Conservation (phyloP, 1,284 basidiomycete genomes). For the Ganoderma lingzhi region DNA sequence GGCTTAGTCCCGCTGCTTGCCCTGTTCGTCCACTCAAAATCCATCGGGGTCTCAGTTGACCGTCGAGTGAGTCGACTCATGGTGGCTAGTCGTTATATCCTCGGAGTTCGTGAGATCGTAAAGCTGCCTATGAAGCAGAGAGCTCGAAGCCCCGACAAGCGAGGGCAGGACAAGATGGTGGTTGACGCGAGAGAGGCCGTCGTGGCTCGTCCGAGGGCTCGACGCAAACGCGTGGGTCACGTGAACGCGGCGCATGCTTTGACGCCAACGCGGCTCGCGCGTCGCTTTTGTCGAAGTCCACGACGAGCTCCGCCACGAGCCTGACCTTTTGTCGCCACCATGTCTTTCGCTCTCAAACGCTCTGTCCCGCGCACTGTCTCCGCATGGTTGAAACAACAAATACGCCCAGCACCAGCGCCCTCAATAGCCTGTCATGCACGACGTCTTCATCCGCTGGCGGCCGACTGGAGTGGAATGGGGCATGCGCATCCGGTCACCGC, state of each 20-base stretch:
- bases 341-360: conserved; percentile 27
- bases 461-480: conserved; percentile 24
- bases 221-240: conserved; percentile 40
- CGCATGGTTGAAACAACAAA: neutral
- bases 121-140: neutral
- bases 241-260: conserved; percentile 36
- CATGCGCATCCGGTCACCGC: conserved; percentile 30
- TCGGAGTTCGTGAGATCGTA: neutral
- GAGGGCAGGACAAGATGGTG: conserved; percentile 19
- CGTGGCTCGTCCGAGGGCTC: conserved; percentile 21
- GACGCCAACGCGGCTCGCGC: conserved; percentile 15
- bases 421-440: conserved; percentile 35
- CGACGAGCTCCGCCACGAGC: conserved; percentile 1
- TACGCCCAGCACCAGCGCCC: conserved; percentile 13
- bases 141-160: neutral
- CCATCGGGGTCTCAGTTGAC: conserved; percentile 85
- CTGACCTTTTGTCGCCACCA: neutral
- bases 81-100: conserved; percentile 18
- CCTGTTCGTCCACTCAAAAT: conserved; percentile 73
- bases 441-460: conserved; percentile 46
- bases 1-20: conserved; percentile 58
- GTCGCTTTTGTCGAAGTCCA: neutral
- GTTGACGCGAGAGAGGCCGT: conserved; percentile 26
- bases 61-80: conserved; percentile 40
- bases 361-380: conserved; percentile 21